phyloP scores from a whole-genome alignment of 2,329 filamentous ascomycete genomes.

The Aspergillus tubingensis region DNA sequence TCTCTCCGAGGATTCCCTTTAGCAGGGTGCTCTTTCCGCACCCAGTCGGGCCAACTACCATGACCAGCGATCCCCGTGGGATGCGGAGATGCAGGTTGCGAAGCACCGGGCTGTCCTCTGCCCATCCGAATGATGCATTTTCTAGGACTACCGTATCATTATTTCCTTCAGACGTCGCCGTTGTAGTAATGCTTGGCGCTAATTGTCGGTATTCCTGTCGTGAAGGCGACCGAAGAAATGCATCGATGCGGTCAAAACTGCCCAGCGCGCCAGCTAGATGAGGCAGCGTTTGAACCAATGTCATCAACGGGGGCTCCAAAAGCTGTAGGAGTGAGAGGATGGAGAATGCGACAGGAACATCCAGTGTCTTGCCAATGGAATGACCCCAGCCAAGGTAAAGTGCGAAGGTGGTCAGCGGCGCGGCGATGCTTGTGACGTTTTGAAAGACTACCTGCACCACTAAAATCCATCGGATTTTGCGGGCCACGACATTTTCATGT shows the following conservation, averaged over 20 bases:
- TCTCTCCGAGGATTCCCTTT: background rate
- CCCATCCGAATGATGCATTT: background rate
- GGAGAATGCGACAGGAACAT: background rate
- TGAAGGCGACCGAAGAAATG: background rate
- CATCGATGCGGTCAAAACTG: background rate
- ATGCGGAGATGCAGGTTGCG: background rate
- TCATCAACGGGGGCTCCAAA: background rate
- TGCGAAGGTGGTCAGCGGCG: background rate
- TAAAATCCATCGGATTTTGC: background rate
- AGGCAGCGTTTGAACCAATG: background rate
- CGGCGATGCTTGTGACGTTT: background rate
- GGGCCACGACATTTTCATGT: background rate
- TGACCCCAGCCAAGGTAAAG: background rate
- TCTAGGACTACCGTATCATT: background rate
- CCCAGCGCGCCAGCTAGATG: background rate
- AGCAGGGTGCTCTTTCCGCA: conserved; percentile 31
- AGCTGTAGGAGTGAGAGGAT: background rate
- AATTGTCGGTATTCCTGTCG: background rate
- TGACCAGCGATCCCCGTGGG: background rate
- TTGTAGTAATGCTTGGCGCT: no score
- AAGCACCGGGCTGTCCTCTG: background rate
- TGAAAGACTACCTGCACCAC: background rate
- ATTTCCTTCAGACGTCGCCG: background rate
- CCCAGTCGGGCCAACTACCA: conserved; percentile 47
- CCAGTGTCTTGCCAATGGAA: background rate